These are phyloP conservation scores for Kodamaea arcana DNA, from an alignment of 1,139 yeast genomes.

Conservation along the genomic window DNA sequence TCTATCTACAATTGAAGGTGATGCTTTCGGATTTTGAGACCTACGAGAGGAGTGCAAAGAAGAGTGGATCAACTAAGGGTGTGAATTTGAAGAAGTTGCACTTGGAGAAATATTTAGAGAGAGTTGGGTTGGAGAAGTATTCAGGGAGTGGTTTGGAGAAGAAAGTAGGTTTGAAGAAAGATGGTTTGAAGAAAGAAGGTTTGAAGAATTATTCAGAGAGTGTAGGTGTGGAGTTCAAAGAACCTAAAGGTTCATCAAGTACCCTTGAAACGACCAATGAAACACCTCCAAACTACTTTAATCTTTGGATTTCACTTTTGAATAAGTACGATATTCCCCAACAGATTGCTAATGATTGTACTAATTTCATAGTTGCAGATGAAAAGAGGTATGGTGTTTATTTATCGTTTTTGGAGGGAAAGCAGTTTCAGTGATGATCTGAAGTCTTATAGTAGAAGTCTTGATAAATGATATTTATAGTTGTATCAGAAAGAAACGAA, in stretches of 20 bases:
- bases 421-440: too few relatives aligned
- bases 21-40: conserved; percentile 24
- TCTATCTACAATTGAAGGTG: conserved; percentile 22
- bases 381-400: conserved; percentile 35
- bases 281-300: conserved; percentile 13
- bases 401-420: conserved; percentile 7
- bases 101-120: conserved; percentile 16
- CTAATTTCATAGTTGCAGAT: conserved; percentile 42
- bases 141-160: conserved; percentile 2
- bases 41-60: conserved; percentile 23
- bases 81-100: conserved; percentile 29
- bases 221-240: not conserved
- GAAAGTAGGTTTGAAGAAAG: not conserved
- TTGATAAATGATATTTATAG: too few relatives aligned
- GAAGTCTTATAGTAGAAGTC: too few relatives aligned
- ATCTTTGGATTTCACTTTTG: conserved; percentile 29
- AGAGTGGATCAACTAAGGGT: conserved; percentile 12
- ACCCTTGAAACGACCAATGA: not conserved
- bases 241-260: not conserved
- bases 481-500: too few relatives aligned
- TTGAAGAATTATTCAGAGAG: not conserved
- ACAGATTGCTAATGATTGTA: conserved; percentile 23
- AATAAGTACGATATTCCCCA: conserved; percentile 20
- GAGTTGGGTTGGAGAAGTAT: conserved; percentile 18
- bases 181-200: not conserved